Base-by-base conservation (phyloP, 148 eudicot species). In the Camellia japonica region DNA sequence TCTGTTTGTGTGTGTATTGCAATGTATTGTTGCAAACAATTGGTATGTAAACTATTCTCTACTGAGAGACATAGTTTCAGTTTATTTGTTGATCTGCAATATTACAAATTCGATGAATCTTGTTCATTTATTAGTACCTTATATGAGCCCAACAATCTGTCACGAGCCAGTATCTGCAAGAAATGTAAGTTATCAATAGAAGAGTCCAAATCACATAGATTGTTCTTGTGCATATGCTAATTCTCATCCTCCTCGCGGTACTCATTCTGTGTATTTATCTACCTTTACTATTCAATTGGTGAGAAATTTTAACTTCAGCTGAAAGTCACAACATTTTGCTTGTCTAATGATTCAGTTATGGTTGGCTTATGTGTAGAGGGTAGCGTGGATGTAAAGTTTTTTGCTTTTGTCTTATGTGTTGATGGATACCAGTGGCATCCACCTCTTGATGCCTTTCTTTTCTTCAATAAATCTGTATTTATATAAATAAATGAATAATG, bases 161-260 rank as follows among this genome's bases (percentile, higher is more conserved):
- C 99, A 47, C 99, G 97, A 80, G 99, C 99, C 79, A 95, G 82
- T 77, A 95, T 88, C 98, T 95, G 90, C 82, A 68, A 70, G 79
- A 30, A 58, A 75, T 63, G 1, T 38, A 71, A 70, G 70, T 20
- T 20, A 55, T 54, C 6, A 60, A 76, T 49, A 0, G 62, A 43
- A 41, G 6, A 16, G 4, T 15, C 62, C 18, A 55, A 67, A 4
- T 3, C 66, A 68, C 52, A 42, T 19, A 78, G 73, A 52, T 66
- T 15, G 63, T 42, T 6, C 15, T n/a, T 9, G 16, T 42, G 68
- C 55, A 43, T 16, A n/a, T 44, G 41, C 52, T 42, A 59, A 59
- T 61, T 42, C 47, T 54, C 64, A 19, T 9, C 46, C 44, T 73
- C 43, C 4, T 54, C 5, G 12, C 23, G 14, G 9, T 11, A 30